Evolutionary conservation across 441 rosid genomes (phyloP).

Genomic region (Isatis lusitanica): DNA sequence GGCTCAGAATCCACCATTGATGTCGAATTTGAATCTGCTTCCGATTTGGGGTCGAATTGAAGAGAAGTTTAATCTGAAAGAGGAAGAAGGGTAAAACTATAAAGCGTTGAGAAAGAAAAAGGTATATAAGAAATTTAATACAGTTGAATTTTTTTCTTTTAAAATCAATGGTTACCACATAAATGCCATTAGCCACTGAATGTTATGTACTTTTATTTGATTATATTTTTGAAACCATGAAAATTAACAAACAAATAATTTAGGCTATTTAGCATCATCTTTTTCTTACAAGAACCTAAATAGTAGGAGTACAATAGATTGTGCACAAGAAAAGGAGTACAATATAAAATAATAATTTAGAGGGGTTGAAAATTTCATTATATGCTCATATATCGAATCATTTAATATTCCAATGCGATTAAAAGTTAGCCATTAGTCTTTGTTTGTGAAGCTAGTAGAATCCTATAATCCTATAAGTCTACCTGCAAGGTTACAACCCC

Average conservation of each 20-base stretch:
- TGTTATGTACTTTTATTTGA: slow-evolving; percentile 15
- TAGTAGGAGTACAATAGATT: neutral
- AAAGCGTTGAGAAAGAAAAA: neutral
- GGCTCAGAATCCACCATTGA: slow-evolving; percentile 33
- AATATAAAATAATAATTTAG: neutral
- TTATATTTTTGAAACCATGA: neutral
- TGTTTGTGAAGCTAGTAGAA: neutral
- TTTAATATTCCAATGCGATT: neutral
- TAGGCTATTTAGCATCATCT: neutral
- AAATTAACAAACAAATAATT: neutral
- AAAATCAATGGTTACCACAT: slow-evolving; percentile 17
- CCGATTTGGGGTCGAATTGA: neutral
- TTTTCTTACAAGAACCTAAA: neutral
- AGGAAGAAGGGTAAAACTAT: neutral
- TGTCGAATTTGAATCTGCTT: slow-evolving; percentile 1
- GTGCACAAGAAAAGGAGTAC: too few relatives aligned
- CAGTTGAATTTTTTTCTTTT: neutral
- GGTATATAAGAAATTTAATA: slow-evolving; percentile 11
- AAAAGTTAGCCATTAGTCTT: slow-evolving; percentile 12
- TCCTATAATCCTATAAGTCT: neutral
- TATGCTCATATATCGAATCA: neutral
- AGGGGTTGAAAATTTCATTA: slow-evolving; percentile 14
- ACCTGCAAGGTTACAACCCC: neutral
- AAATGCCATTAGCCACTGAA: slow-evolving; percentile 27
- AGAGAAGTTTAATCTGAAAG: neutral